Percentiles rank a stretch among this genome's conserved stretches.
Conservation (phyloP, 768 basidiomycete species). For the Boletus vermiculosoides region DNA sequence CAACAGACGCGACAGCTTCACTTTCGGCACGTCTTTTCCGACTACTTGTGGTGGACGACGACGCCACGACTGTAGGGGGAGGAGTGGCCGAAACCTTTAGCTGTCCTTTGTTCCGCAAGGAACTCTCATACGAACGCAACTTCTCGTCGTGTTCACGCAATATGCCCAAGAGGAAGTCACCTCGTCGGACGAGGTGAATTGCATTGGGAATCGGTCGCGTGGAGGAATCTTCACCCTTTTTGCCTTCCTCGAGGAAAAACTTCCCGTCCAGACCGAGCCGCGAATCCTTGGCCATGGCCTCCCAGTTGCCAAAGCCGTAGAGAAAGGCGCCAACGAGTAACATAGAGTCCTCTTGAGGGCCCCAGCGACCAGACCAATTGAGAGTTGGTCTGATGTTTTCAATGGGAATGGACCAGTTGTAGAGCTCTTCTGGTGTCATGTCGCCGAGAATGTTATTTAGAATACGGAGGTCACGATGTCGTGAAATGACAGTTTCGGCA, state of each 20-base stretch:
- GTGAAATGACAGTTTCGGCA: conserved; percentile 92
- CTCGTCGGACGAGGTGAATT: conserved; percentile 95
- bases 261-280: conserved; percentile 84
- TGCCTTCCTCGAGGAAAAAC: conserved; percentile 97
- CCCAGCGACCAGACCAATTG: conserved; percentile 98
- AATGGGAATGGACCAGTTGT: conserved; percentile 84
- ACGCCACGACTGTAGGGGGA: conserved; percentile 67
- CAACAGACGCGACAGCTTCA: conserved; percentile 79
- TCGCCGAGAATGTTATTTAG: conserved; percentile 76
- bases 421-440: conserved; percentile 60
- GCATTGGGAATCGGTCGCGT: conserved; percentile 93
- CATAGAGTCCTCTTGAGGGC: conserved; percentile 88
- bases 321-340: conserved; percentile 89
- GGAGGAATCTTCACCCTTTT: conserved; percentile 85
- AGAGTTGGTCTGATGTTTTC: conserved; percentile 92
- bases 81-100: conserved; percentile 74
- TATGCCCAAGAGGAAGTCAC: conserved; percentile 86
- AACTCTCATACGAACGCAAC: conserved; percentile 83
- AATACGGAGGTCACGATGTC: conserved; percentile 85
- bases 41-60: conserved; percentile 56
- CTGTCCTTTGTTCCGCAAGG: conserved; percentile 67
- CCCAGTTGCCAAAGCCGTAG: conserved; percentile 98
- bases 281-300: conserved; percentile 86
- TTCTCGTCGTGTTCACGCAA: conserved; percentile 89
- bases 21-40: conserved; percentile 81